phyloP scores from a whole-genome alignment of 2,329 filamentous ascomycete species.

The Neophaeococcomyces aloes region DNA sequence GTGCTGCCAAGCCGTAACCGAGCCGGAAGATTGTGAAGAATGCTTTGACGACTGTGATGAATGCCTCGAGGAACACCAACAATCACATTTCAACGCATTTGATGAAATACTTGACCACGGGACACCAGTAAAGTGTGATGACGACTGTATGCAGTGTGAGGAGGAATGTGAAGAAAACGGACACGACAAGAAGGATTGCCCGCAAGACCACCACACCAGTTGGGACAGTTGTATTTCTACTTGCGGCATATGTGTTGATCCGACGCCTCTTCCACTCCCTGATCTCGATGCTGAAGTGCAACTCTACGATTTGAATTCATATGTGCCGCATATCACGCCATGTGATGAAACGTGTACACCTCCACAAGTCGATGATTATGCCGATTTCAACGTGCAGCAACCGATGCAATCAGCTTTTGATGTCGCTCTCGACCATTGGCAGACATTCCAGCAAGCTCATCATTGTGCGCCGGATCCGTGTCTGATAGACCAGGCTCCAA shows the following conservation, averaged over 20 bases:
- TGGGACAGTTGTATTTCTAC: slow-evolving; percentile 9
- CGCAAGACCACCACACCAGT: slow-evolving; percentile 18
- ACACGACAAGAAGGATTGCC: slow-evolving; percentile 18
- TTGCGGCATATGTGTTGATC: slow-evolving; percentile 5
- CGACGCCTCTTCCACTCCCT: slow-evolving; percentile 7
- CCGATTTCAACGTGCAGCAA: background rate
- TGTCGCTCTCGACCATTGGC: slow-evolving; percentile 8
- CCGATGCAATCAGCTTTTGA: background rate
- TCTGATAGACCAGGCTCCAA: slow-evolving; percentile 4
- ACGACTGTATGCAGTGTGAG: slow-evolving; percentile 11
- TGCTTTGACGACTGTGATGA: slow-evolving; percentile 16
- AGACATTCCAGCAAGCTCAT: slow-evolving; percentile 8
- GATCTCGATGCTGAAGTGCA: slow-evolving; percentile 3
- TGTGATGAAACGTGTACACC: slow-evolving; percentile 5
- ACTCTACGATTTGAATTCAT: slow-evolving; percentile 1
- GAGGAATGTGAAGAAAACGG: slow-evolving; percentile 16
- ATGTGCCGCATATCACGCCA: slow-evolving; percentile 7
- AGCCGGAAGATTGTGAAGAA: slow-evolving; percentile 4
- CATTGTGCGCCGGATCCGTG: slow-evolving; percentile 9
- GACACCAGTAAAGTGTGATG: slow-evolving; percentile 7
- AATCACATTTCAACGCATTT: background rate
- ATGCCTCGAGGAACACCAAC: slow-evolving; percentile 14
- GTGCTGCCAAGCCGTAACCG: background rate
- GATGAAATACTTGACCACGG: slow-evolving; percentile 1
- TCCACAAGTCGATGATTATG: background rate